Evolutionary conservation across 805 yeast genomes (phyloP).

Genomic region (Komagataella populi): DNA sequence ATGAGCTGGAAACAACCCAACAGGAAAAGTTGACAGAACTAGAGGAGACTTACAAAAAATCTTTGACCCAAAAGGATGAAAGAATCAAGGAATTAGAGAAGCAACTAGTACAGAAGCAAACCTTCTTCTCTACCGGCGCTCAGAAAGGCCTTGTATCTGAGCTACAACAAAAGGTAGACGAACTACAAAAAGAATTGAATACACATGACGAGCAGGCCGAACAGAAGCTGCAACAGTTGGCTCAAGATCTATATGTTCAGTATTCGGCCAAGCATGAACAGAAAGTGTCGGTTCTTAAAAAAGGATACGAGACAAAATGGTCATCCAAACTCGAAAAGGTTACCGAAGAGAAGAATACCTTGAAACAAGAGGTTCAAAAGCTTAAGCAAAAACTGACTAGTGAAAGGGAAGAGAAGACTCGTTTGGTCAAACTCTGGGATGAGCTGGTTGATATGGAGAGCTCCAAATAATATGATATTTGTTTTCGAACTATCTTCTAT

Average conservation of each 20-base stretch:
- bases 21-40: background rate
- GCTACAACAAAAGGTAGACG: conserved; percentile 9
- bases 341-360: conserved; percentile 26
- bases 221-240: conserved; percentile 42
- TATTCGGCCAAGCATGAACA: conserved; percentile 68
- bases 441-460: conserved; percentile 7
- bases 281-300: conserved; percentile 49
- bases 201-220: conserved; percentile 36
- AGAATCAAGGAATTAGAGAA: background rate
- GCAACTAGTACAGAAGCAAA: background rate
- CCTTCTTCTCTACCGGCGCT: background rate
- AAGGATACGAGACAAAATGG: conserved; percentile 43
- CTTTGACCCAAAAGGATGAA: background rate
- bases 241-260: conserved; percentile 58
- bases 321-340: conserved; percentile 27
- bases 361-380: conserved; percentile 38
- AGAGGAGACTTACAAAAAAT: background rate
- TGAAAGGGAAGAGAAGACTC: conserved; percentile 46
- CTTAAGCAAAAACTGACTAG: conserved; percentile 30
- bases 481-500: background rate
- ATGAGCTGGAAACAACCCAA: background rate
- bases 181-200: conserved; percentile 13
- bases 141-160: background rate
- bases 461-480: background rate
- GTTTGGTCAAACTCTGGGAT: conserved; percentile 39